These are phyloP conservation scores for Claviceps purpurea DNA, from an alignment of 2,329 filamentous ascomycete genomes.

Conservation along the genomic window DNA sequence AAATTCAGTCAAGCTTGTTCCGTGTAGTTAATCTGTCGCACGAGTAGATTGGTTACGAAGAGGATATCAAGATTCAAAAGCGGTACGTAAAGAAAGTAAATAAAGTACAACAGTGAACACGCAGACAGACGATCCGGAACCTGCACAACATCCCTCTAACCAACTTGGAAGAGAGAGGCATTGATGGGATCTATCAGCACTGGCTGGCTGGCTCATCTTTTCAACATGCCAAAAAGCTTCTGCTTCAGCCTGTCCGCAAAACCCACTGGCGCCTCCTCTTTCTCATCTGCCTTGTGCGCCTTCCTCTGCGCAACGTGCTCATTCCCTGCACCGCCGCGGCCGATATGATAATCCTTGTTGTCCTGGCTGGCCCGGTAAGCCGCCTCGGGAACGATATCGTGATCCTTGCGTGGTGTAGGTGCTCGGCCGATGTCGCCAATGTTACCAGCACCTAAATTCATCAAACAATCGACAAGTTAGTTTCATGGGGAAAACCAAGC, in stretches of 20 bases:
- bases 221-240: slow-evolving; percentile 37
- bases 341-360: slow-evolving; percentile 39
- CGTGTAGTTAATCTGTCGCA: too few species aligned
- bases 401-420: slow-evolving; percentile 30
- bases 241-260: slow-evolving; percentile 45
- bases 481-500: neutral
- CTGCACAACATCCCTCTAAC: neutral
- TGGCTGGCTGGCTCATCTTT: slow-evolving; percentile 20
- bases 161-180: neutral
- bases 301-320: slow-evolving; percentile 27
- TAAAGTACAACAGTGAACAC: neutral
- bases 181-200: too few species aligned
- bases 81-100: neutral
- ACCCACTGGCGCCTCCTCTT: slow-evolving; percentile 21
- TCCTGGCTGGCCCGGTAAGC: slow-evolving; percentile 36
- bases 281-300: slow-evolving; percentile 13
- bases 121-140: neutral
- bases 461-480: neutral
- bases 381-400: slow-evolving; percentile 37
- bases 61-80: neutral
- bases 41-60: neutral
- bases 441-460: slow-evolving; percentile 39
- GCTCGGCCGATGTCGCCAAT: slow-evolving; percentile 36
- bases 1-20: neutral
- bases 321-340: slow-evolving; percentile 48